Evolutionary conservation across 164 flowering plant species (phyloP), one percentile per base, ranked within the genome.

Genomic region (Houttuynia cordata): DNA sequence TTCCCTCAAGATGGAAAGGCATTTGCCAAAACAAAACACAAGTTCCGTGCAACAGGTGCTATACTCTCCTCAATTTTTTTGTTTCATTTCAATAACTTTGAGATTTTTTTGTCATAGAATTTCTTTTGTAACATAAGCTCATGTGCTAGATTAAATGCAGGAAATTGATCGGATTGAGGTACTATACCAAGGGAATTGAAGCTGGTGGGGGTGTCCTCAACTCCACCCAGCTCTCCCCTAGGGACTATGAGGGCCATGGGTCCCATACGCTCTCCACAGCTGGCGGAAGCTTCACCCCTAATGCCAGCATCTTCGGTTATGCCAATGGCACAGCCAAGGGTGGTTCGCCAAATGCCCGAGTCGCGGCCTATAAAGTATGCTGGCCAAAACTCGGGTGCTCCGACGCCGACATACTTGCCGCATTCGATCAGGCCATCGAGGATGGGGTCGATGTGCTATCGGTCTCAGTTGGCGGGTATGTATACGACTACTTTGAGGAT

Each of bases 191-290:
- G 22, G 63, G 63, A 7, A 76, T 79, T 64, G 51, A 57, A 0
- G 21, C 25, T 1, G 63, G 58, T 0, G 60, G 68, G n/a, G 4
- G 10, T 0, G 5, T 63, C 18, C 30, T 51, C 7, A 9, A 21
- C 7, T 22, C 15, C 0, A 80, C 74, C 9, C 19, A 72, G 2
- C 51, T 15, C 5, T 69, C 82, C 2, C 71, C 80, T 25, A 75
- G 85, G 0, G 92, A 88, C 73, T 1, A 24, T 0, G 79, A 68
- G 0, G 96, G 96, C 12, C 96, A 88, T 64, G 96, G 96, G 1
- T 51, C 82, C n/a, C 92, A 86, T 71, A 88, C 96, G 2, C 65
- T 88, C 15, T 86, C 96, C 0, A 88, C 88, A 0, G 90, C 90
- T 4, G 96, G 80, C 0, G 92, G 96, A 2, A 76, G 60, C 24